Evolutionary conservation across 1,284 basidiomycete genomes (phyloP).

Genomic region (Dichomitus squalens): DNA sequence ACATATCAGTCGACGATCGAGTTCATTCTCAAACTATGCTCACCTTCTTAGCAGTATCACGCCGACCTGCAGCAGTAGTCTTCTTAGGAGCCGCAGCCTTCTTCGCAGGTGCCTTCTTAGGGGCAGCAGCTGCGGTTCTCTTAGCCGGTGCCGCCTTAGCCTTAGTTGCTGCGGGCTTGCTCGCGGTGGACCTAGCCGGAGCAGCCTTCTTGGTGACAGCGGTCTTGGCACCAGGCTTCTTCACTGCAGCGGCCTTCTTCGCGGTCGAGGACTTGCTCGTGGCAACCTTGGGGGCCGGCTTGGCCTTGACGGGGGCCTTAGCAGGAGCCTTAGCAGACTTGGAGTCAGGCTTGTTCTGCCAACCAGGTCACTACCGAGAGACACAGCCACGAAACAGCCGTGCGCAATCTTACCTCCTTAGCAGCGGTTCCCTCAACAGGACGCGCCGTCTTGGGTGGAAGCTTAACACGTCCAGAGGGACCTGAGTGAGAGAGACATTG

Average conservation of each 20-base stretch:
- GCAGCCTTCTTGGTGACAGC: conserved; percentile 22
- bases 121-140: conserved; percentile 29
- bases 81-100: conserved; percentile 53
- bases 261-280: conserved; percentile 28
- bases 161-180: conserved; percentile 24
- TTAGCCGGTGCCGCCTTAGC: conserved; percentile 28
- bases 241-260: conserved; percentile 27
- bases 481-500: conserved; percentile 40
- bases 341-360: conserved; percentile 60
- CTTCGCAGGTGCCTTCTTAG: conserved; percentile 42
- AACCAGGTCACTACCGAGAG: conserved; percentile 18
- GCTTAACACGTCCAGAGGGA: conserved; percentile 82
- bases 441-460: conserved; percentile 65
- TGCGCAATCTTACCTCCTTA: conserved; percentile 61
- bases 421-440: conserved; percentile 51
- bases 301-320: conserved; percentile 29
- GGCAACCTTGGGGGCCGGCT: conserved; percentile 25
- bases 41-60: conserved; percentile 60
- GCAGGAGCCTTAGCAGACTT: conserved; percentile 31
- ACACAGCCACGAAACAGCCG: conserved; percentile 8
- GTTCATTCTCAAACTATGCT: neutral
- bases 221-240: conserved; percentile 32
- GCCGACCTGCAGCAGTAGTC: conserved; percentile 45
- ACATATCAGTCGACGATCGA: neutral
- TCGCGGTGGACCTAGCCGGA: conserved; percentile 23